Conservation (phyloP, 1,284 basidiomycete genomes). For the Mycena sp. region DNA sequence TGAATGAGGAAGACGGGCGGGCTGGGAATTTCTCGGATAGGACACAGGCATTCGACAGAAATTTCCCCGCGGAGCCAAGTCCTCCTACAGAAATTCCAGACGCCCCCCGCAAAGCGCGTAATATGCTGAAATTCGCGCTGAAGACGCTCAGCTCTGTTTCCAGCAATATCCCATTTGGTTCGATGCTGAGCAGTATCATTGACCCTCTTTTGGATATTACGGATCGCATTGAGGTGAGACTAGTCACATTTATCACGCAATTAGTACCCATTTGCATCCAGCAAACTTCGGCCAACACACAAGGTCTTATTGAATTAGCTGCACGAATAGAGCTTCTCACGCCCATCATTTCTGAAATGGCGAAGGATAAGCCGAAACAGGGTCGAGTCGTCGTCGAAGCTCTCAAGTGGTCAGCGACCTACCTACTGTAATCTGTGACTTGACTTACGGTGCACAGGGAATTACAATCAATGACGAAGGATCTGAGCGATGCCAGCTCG, state of each 20-base stretch:
- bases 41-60: no score
- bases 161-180: neutral
- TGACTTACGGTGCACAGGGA: neutral
- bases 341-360: conserved; percentile 2
- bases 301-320: conserved; percentile 7
- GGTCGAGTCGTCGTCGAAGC: conserved; percentile 1
- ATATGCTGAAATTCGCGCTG: neutral
- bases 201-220: conserved; percentile 9
- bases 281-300: conserved; percentile 7
- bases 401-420: neutral
- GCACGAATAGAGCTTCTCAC: conserved; percentile 9
- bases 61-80: no score
- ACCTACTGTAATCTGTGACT: neutral
- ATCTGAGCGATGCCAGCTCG: neutral
- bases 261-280: neutral
- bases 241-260: neutral
- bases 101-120: neutral
- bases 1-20: no score
- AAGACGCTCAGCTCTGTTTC: neutral
- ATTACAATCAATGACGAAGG: neutral
- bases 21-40: no score
- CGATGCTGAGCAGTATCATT: conserved; percentile 11
- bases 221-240: conserved; percentile 10
- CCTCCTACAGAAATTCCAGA: no score
- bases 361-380: neutral